Conservation (phyloP, 176 grass and related monocot species). For the Dactylis glomerata region DNA sequence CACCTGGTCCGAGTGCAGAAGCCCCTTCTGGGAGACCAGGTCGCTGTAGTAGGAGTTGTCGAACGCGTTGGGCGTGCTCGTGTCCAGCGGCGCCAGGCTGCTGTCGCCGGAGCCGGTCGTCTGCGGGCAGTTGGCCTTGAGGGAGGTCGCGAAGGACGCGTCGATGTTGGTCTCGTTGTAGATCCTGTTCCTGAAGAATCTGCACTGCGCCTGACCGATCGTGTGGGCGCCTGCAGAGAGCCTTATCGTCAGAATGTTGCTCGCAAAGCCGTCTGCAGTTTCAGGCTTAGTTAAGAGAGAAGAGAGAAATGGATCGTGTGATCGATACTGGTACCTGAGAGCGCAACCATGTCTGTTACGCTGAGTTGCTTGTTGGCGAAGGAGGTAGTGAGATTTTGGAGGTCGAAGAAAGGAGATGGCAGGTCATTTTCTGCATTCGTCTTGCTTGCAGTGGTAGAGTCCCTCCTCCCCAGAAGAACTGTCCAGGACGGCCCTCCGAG, state of each 20-base stretch:
- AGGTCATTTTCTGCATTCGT: too few relatives aligned
- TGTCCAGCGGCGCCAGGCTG: constrained; percentile 59
- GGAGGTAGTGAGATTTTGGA: too few relatives aligned
- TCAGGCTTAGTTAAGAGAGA: too few relatives aligned
- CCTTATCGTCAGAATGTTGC: neutral
- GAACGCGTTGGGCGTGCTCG: constrained; percentile 14
- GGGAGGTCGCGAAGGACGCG: constrained; percentile 27
- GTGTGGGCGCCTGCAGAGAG: constrained; percentile 56
- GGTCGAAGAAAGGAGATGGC: too few relatives aligned
- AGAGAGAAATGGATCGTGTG: too few relatives aligned
- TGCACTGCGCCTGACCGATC: constrained; percentile 58
- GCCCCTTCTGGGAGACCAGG: constrained; percentile 39
- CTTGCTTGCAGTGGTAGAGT: too few relatives aligned
- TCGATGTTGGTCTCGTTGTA: constrained; percentile 76
- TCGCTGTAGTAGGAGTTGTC: constrained; percentile 65
- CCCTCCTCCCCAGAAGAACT: too few relatives aligned
- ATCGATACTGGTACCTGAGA: too few relatives aligned
- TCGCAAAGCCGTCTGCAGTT: neutral
- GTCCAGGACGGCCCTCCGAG: too few relatives aligned
- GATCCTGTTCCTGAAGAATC: constrained; percentile 31
- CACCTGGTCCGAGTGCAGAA: constrained; percentile 69
- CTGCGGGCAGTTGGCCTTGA: constrained; percentile 34
- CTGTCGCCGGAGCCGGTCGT: neutral
- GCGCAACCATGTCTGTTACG: too few relatives aligned
- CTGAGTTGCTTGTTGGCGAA: too few relatives aligned